Conservation (phyloP, 2,329 filamentous ascomycete species). For the Aspergillus jensenii region DNA sequence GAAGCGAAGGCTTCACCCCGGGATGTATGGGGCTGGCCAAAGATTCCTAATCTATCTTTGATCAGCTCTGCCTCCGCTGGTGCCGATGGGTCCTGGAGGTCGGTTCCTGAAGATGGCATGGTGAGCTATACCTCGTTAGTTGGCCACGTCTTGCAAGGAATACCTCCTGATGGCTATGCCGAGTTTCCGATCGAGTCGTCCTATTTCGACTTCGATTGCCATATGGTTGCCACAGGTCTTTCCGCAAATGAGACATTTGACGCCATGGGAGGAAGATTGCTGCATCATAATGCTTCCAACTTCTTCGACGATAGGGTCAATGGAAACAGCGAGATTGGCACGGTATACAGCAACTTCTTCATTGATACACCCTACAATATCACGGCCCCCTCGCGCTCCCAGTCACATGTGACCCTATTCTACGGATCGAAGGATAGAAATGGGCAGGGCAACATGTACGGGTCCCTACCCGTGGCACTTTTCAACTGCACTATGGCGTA, state of each 20-base stretch:
- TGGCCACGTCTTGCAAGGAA: background rate
- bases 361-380: background rate
- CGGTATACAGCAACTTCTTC: background rate
- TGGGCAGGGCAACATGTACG: background rate
- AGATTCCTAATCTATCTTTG: background rate
- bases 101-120: background rate
- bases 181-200: background rate
- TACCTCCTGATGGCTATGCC: background rate
- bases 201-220: background rate
- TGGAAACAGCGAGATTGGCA: background rate
- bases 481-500: background rate
- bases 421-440: background rate
- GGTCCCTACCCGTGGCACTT: background rate
- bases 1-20: background rate
- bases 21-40: constrained; percentile 1
- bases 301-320: background rate
- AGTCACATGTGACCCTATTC: background rate
- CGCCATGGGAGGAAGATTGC: background rate
- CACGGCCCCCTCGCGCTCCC: background rate
- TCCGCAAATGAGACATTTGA: background rate
- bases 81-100: background rate
- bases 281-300: background rate
- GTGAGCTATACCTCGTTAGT: background rate
- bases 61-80: background rate
- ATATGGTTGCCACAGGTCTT: background rate